Conservation (phyloP, 2,329 filamentous ascomycete species). For the Fonsecaea multimorphosa region DNA sequence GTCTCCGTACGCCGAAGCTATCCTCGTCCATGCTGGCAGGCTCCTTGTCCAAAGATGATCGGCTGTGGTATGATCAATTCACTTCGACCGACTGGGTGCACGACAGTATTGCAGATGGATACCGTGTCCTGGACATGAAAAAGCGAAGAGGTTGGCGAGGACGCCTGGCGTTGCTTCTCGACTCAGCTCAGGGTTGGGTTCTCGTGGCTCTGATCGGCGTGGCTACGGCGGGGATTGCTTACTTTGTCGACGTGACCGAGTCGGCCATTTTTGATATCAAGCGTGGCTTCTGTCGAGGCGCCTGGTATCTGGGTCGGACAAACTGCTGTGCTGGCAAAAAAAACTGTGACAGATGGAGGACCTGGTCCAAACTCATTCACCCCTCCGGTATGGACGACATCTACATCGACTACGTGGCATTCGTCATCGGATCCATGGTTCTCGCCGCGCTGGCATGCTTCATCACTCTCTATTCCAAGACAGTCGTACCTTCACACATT, state of each 20-base stretch:
- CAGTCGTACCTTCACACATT: constrained; percentile 85
- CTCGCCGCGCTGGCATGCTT: constrained; percentile 76
- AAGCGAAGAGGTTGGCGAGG: constrained; percentile 83
- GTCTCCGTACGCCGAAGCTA: constrained; percentile 37
- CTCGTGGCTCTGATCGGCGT: constrained; percentile 88
- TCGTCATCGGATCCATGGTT: constrained; percentile 72
- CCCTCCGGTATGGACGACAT: constrained; percentile 54
- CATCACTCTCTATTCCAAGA: constrained; percentile 88
- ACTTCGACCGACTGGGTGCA: constrained; percentile 98
- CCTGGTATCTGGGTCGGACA: constrained; percentile 77
- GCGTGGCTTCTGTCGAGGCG: constrained; percentile 77
- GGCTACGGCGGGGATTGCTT: constrained; percentile 82
- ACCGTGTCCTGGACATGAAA: constrained; percentile 82
- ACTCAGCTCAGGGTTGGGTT: constrained; percentile 92
- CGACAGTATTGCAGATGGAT: constrained; percentile 92
- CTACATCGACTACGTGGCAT: constrained; percentile 80
- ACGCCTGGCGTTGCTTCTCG: constrained; percentile 75
- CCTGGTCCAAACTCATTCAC: constrained; percentile 70
- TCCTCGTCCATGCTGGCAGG: constrained; percentile 53
- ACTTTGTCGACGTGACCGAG: constrained; percentile 87
- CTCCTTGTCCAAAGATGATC: constrained; percentile 76
- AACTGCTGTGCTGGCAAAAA: constrained; percentile 64
- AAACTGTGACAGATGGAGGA: constrained; percentile 65
- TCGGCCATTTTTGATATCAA: constrained; percentile 87
- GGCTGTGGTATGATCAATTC: constrained; percentile 98